A percentile compares a stretch with the other conserved stretches of the same genome.
These are phyloP conservation scores for Scleroderma bovista DNA, from an alignment of 768 basidiomycete species.

Conservation along the genomic window DNA sequence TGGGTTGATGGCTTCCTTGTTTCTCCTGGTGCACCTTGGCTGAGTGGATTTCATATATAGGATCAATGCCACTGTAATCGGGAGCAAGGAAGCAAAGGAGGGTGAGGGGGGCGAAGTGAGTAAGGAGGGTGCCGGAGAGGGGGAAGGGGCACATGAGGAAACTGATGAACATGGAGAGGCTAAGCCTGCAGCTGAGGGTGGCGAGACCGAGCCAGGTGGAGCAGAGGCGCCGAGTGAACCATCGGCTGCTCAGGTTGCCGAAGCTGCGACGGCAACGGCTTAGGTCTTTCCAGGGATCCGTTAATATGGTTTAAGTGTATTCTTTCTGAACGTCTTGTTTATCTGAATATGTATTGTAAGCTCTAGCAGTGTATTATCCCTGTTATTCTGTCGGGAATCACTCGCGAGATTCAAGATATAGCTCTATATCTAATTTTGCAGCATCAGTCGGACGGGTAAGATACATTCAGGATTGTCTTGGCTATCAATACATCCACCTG, in stretches of 20 bases:
- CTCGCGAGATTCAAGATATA: neutral
- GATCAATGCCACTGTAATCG: slow-evolving; percentile 71
- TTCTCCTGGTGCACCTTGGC: neutral
- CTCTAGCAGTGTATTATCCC: neutral
- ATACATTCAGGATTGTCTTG: neutral
- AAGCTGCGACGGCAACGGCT: neutral
- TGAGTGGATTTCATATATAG: slow-evolving; percentile 30
- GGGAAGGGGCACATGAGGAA: slow-evolving; percentile 20
- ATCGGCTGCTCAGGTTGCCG: neutral
- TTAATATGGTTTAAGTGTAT: neutral
- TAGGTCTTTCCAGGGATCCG: neutral
- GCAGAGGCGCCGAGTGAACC: neutral
- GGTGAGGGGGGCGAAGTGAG: slow-evolving; percentile 27
- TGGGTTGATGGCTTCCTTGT: slow-evolving; percentile 35
- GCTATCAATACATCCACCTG: neutral
- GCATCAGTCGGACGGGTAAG: neutral
- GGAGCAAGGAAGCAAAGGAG: slow-evolving; percentile 53
- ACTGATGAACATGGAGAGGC: slow-evolving; percentile 18
- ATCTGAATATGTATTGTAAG: neutral
- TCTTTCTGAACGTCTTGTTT: neutral
- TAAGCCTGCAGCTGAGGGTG: slow-evolving; percentile 8
- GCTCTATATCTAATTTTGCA: neutral
- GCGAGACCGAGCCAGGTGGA: slow-evolving; percentile 8
- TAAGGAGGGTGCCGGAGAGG: slow-evolving; percentile 25
- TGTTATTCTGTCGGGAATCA: slow-evolving; percentile 4